A percentile compares a stretch with the other conserved stretches of the same genome.
phyloP scores from a whole-genome alignment of 1,139 yeast genomes.

The Waltiozyma sp. region DNA sequence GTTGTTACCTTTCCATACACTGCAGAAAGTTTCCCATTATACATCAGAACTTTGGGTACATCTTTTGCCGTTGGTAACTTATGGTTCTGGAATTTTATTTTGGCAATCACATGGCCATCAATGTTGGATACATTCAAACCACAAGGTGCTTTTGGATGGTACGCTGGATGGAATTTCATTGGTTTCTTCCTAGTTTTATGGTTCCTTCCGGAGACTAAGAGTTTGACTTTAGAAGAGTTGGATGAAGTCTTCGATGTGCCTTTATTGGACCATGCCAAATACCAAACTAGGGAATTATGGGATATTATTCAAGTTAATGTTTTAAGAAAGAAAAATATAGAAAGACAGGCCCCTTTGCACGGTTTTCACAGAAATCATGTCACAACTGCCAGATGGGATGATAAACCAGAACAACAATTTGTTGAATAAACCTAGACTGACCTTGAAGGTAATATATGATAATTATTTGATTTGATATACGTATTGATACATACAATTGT shows the following conservation, averaged over 20 bases:
- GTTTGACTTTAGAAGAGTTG: slow-evolving; percentile 59
- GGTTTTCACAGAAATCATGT: slow-evolving; percentile 48
- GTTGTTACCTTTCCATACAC: slow-evolving; percentile 88
- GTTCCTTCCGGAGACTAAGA: slow-evolving; percentile 62
- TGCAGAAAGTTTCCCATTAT: slow-evolving; percentile 80
- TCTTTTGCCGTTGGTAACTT: slow-evolving; percentile 75
- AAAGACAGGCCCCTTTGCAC: slow-evolving; percentile 44
- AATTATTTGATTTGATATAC: too few relatives aligned
- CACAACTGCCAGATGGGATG: slow-evolving; percentile 50
- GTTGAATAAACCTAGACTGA: slow-evolving; percentile 23
- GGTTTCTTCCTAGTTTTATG: slow-evolving; percentile 62
- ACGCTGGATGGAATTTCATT: slow-evolving; percentile 77
- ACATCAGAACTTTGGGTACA: slow-evolving; percentile 80
- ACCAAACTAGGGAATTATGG: slow-evolving; percentile 37
- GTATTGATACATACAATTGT: too few relatives aligned
- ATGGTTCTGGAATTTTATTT: slow-evolving; percentile 77
- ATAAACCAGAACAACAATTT: slow-evolving; percentile 40
- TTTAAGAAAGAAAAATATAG: slow-evolving; percentile 33
- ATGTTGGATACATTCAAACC: slow-evolving; percentile 53
- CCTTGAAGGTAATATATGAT: too few relatives aligned
- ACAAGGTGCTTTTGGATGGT: slow-evolving; percentile 83
- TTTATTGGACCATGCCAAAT: slow-evolving; percentile 39
- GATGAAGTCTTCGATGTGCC: slow-evolving; percentile 61
- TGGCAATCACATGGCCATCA: slow-evolving; percentile 80
- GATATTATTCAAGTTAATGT: slow-evolving; percentile 31